Evolutionary conservation across 1,139 yeast species (phyloP), one percentile per base, ranked within the genome.

Genomic region (Kodamaea suecica): DNA sequence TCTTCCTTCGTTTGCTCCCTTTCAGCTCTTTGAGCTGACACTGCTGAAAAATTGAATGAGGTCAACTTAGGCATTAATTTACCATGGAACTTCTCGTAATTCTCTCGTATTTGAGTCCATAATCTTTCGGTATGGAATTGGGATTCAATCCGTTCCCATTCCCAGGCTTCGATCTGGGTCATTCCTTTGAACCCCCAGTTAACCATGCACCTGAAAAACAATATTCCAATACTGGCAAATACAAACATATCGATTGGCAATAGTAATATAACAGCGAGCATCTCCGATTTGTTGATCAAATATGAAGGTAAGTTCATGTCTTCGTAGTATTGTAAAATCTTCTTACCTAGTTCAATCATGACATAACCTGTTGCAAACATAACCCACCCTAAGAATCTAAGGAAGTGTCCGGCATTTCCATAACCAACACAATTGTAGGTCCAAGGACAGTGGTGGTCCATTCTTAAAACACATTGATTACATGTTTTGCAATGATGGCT

Each of bases 151-250:
- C 97, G 70, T 45, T 92, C 97, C 61, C 72, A 62, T 50, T 92
- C 97, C 98, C 98, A 92, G 3, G 74, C 67, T 57, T 92, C 98
- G 39, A 92, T 90, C 55, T 87, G 95, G 2, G 97, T 80, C 73
- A 78, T 82, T n/a, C 97, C 96, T 27, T 67, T 64, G 35, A 76
- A 53, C 3, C 74, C 48, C 44, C 78, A 64, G 49, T 81, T 78
- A 35, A 67, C 57, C 3, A 82, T 23, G 39, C 90, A 82, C 42
- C 96, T 70, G 2, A 80, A 38, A 17, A 80, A 64, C 37, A 92
- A 66, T 4, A 84, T 49, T 0, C 69, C 53, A 3, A 90, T 73
- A 0, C 88, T 67, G 16, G 78, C 50, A 20, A 74, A 57, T 2
- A 88, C 80, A 48, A 88, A 74, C 2, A 72, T 48, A 36, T 79